Evolutionary conservation across 768 basidiomycete genomes (phyloP), one percentile per base, ranked within the genome.

Genomic region (Suillus weaverae): DNA sequence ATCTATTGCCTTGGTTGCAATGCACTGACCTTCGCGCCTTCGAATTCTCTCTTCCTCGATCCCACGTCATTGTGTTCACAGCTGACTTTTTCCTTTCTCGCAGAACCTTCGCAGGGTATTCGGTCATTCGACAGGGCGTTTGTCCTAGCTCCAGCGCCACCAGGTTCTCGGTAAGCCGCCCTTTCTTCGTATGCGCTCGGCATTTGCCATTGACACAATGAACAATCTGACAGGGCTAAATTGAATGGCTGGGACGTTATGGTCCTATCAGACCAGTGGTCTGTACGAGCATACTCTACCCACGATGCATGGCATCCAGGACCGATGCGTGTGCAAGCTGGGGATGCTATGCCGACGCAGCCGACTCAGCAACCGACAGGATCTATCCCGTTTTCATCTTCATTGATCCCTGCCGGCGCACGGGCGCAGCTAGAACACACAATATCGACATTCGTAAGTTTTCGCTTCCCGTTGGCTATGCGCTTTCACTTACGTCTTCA

Each of bases 111-210:
- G 10, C 86, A 86, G 62, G 95, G 95, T 13, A 79, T 94, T 30
- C 86, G 97, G 54, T 97, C 95, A 26, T 99, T 99, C 77, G 95
- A 97, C 74, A 85, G 97, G 64, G 89, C 93, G 0, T 96, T 99
- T 72, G 84, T 99, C 62, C 81, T 99, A 32, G 87, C 89, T 5
- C 90, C 91, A 44, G 90, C 95, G 3, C 78, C 87, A 32, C 87
- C 90, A 60, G 91, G 89, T 33, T 95, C 96, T 70, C 81, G 88
- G 95, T 97, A 77, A 68, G 95, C 84, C 53, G 33, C 5, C 30
- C 63, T 56, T 57, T 26, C 44, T 20, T 64, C 39, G 38, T 63
- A 26, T 18, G 61, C 53, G 35, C 43, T 22, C 36, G n/a, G 41
- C 48, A 65, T 56, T 67, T 68, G 64, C 60, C 51, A 66, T 18